Evolutionary conservation across 345 rosid genomes (phyloP).

Genomic region (Triadica sebifera): DNA sequence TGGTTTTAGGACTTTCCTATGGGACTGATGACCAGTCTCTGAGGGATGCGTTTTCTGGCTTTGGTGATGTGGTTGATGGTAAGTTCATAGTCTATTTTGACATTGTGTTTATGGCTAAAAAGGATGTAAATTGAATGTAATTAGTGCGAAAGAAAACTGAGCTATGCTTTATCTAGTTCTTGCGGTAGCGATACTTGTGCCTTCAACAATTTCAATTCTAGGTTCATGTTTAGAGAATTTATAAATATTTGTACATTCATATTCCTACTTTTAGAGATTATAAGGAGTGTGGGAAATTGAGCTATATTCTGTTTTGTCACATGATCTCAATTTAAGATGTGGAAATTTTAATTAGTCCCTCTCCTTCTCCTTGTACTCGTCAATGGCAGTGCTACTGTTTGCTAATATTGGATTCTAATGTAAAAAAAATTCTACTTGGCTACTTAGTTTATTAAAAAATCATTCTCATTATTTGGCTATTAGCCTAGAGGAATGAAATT

Average conservation of each 20-base stretch:
- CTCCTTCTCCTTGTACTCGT: too few species aligned
- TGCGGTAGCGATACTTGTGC: too few species aligned
- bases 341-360: too few species aligned
- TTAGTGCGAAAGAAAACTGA: neutral
- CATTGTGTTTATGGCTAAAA: too few species aligned
- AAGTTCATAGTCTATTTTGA: neutral
- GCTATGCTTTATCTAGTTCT: too few species aligned
- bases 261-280: too few species aligned
- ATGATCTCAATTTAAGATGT: too few species aligned
- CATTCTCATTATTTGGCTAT: neutral
- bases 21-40: slow-evolving; percentile 38
- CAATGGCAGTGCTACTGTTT: neutral
- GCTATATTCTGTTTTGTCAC: too few species aligned
- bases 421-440: neutral
- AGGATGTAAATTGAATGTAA: neutral
- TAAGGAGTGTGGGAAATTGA: too few species aligned
- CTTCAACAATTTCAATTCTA: too few species aligned
- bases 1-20: slow-evolving; percentile 33
- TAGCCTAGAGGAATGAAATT: neutral
- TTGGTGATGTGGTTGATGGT: slow-evolving; percentile 42
- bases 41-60: slow-evolving; percentile 40
- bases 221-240: too few species aligned
- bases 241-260: too few species aligned
- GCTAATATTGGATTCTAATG: neutral
- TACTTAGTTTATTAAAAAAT: neutral